phyloP scores from a whole-genome alignment of 345 rosid species.

The Populus nigra region DNA sequence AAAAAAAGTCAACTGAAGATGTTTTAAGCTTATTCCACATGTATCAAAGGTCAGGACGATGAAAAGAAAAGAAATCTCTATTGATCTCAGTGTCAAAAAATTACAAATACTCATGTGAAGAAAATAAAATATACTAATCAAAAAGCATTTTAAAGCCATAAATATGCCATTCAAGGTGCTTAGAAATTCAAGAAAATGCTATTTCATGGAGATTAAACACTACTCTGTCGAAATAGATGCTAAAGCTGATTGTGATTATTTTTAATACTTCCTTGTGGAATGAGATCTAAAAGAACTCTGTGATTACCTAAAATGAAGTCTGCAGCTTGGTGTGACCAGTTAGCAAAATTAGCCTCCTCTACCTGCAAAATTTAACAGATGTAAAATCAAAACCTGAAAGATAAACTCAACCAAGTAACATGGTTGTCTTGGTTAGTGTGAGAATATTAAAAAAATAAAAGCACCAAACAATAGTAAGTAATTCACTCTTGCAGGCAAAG shows the following conservation, averaged over 20 bases:
- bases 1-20: neutral
- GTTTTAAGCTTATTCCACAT: neutral
- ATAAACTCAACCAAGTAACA: neutral
- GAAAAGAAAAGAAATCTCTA: neutral
- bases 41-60: neutral
- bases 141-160: neutral
- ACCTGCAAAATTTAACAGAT: slow-evolving; percentile 35
- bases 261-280: too few relatives aligned
- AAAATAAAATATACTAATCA: too few relatives aligned
- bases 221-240: neutral
- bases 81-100: neutral
- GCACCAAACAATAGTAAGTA: slow-evolving; percentile 11
- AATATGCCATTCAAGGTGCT: too few relatives aligned
- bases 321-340: slow-evolving; percentile 94
- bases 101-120: neutral
- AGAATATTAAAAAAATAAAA: neutral
- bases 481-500: slow-evolving; percentile 41
- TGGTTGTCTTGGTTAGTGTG: neutral
- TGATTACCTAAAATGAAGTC: slow-evolving; percentile 75
- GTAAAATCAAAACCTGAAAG: neutral
- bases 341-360: slow-evolving; percentile 50
- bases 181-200: neutral
- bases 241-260: neutral
- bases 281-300: neutral
- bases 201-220: neutral